Percentiles rank a stretch among this genome's conserved stretches.
Conservation (phyloP, 768 basidiomycete species). For the Russula brevipes region DNA sequence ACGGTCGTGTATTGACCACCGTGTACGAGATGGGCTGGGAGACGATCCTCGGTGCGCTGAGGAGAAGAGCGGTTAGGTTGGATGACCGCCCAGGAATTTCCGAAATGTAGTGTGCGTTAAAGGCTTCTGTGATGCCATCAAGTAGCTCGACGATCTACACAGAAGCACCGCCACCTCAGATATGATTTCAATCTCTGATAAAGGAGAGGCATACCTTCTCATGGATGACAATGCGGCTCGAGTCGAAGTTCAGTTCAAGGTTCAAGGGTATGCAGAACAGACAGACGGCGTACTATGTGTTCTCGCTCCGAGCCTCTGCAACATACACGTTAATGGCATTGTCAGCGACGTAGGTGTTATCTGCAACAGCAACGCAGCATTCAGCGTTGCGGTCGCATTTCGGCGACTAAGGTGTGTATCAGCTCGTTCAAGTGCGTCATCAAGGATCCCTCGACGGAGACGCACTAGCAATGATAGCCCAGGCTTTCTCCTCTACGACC, state of each 20-base stretch:
- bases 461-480: conserved; percentile 53
- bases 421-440: conserved; percentile 30
- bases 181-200: not conserved
- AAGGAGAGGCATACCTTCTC: not conserved
- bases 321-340: conserved; percentile 41
- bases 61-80: conserved; percentile 37
- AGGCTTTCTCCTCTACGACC: conserved; percentile 47
- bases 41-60: conserved; percentile 46
- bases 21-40: conserved; percentile 45
- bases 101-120: conserved; percentile 34
- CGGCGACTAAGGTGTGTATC: conserved; percentile 31
- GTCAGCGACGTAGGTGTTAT: conserved; percentile 42
- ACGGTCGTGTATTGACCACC: conserved; percentile 49
- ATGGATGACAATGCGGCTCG: conserved; percentile 8
- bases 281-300: conserved; percentile 41
- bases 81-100: conserved; percentile 27
- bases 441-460: not conserved
- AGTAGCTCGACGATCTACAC: conserved; percentile 32
- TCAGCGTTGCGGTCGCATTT: conserved; percentile 29
- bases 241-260: not conserved
- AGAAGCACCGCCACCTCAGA: conserved; percentile 15
- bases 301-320: conserved; percentile 52
- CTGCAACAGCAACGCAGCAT: conserved; percentile 24
- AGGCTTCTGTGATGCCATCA: conserved; percentile 35
- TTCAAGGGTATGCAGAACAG: not conserved